phyloP scores from a whole-genome alignment of 106 monocot species.

The Posidonia australis region DNA sequence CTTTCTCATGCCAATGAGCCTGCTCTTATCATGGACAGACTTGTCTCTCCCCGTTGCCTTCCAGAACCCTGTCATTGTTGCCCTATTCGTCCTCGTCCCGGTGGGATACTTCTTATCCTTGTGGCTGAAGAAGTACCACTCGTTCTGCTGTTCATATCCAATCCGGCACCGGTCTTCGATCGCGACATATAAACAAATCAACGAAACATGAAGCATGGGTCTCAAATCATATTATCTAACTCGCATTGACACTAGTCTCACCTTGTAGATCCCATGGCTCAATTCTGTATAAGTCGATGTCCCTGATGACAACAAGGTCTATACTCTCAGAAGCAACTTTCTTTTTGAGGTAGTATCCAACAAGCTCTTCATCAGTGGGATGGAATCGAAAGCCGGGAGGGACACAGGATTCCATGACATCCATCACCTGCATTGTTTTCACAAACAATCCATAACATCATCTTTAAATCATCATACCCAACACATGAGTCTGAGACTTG shows the following conservation, averaged over 20 bases:
- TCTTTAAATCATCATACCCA: too few species aligned
- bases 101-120: conserved; percentile 97
- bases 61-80: conserved; percentile 82
- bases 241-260: background rate
- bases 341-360: conserved; percentile 22
- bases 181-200: background rate
- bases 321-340: conserved; percentile 15
- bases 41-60: conserved; percentile 87
- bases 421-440: conserved; percentile 11
- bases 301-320: conserved; percentile 14
- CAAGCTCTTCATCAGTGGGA: conserved; percentile 24
- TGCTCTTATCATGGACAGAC: conserved; percentile 45
- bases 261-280: conserved; percentile 26
- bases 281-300: conserved; percentile 18
- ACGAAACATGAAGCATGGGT: background rate
- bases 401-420: conserved; percentile 5
- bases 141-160: conserved; percentile 60
- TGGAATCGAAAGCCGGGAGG: conserved; percentile 23
- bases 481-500: background rate
- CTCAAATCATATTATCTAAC: background rate
- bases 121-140: conserved; percentile 99
- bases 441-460: background rate
- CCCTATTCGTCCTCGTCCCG: conserved; percentile 72
- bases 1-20: conserved; percentile 86
- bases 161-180: conserved; percentile 32